Evolutionary conservation across 805 yeast species (phyloP).

Genomic region (Candida ulmi): DNA sequence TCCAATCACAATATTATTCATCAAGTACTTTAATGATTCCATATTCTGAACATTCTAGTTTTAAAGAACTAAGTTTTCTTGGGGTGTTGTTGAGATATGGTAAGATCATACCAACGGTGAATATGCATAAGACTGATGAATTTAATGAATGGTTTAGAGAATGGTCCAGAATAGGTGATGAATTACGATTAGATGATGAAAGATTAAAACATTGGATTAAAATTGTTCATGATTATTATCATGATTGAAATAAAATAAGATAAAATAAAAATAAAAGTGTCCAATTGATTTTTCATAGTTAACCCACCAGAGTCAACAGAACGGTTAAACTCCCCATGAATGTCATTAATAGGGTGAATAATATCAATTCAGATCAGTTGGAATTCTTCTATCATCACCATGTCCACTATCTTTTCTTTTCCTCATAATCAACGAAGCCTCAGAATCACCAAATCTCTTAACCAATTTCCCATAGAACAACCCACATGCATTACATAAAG

Average conservation of each 20-base stretch:
- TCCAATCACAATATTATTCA: not conserved
- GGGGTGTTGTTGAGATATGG: slow-evolving; percentile 44
- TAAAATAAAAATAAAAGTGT: no score
- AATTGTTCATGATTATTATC: not conserved
- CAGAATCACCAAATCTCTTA: slow-evolving; percentile 39
- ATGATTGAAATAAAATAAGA: not conserved
- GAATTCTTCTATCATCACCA: slow-evolving; percentile 25
- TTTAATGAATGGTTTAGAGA: slow-evolving; percentile 15
- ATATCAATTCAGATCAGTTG: slow-evolving; percentile 7
- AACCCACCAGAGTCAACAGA: no score
- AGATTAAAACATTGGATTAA: not conserved
- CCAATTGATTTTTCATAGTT: no score
- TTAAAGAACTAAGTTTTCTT: slow-evolving; percentile 68
- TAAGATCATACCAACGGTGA: slow-evolving; percentile 77
- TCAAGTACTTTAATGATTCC: slow-evolving; percentile 54
- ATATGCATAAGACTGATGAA: slow-evolving; percentile 26
- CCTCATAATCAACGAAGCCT: slow-evolving; percentile 19
- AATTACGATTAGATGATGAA: not conserved
- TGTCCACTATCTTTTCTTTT: slow-evolving; percentile 18
- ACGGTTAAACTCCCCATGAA: no score
- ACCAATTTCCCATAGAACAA: slow-evolving; percentile 60
- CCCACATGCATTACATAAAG: slow-evolving; percentile 92
- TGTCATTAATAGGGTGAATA: no score
- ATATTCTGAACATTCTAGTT: slow-evolving; percentile 92
- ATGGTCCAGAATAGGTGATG: slow-evolving; percentile 8